Conservation (phyloP, 805 yeast genomes). For the Suhomyces emberorum region DNA sequence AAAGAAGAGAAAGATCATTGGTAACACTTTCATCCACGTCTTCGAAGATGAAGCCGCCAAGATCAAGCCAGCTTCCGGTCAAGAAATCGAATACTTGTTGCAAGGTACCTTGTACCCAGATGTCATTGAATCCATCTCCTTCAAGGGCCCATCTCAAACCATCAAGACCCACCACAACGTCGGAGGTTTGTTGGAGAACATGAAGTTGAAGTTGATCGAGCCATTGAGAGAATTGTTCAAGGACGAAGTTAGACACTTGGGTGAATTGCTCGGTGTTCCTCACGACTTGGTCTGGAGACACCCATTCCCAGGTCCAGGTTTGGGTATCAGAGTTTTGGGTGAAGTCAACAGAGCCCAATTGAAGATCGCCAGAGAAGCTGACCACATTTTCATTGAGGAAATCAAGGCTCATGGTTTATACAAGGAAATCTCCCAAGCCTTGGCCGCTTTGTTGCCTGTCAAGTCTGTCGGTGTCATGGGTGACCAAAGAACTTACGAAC, state of each 20-base stretch:
- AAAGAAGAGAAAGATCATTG: slow-evolving; percentile 97
- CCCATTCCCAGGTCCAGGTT: slow-evolving; percentile 99
- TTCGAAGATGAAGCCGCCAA: slow-evolving; percentile 94
- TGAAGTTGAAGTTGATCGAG: slow-evolving; percentile 97
- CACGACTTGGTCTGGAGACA: slow-evolving; percentile 99
- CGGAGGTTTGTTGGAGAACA: slow-evolving; percentile 95
- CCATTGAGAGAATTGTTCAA: slow-evolving; percentile 98
- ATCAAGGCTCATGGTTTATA: slow-evolving; percentile 90
- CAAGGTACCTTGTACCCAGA: slow-evolving; percentile 99
- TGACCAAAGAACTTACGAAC: slow-evolving; percentile 98
- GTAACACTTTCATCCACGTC: slow-evolving; percentile 95
- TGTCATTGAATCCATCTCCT: slow-evolving; percentile 96
- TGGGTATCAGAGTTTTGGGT: slow-evolving; percentile 96
- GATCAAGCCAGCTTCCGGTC: slow-evolving; percentile 84
- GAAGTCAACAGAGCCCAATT: slow-evolving; percentile 94
- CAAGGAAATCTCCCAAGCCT: slow-evolving; percentile 92
- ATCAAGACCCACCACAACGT: slow-evolving; percentile 99
- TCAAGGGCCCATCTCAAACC: slow-evolving; percentile 99
- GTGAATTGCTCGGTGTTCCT: slow-evolving; percentile 91
- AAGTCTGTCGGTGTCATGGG: slow-evolving; percentile 99
- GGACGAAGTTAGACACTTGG: slow-evolving; percentile 97
- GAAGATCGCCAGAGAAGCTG: slow-evolving; percentile 96
- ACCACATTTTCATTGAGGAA: slow-evolving; percentile 92
- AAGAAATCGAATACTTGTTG: slow-evolving; percentile 85
- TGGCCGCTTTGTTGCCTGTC: slow-evolving; percentile 95